Conservation (phyloP, 805 yeast species). For the Zygotorulaspora florentina region DNA sequence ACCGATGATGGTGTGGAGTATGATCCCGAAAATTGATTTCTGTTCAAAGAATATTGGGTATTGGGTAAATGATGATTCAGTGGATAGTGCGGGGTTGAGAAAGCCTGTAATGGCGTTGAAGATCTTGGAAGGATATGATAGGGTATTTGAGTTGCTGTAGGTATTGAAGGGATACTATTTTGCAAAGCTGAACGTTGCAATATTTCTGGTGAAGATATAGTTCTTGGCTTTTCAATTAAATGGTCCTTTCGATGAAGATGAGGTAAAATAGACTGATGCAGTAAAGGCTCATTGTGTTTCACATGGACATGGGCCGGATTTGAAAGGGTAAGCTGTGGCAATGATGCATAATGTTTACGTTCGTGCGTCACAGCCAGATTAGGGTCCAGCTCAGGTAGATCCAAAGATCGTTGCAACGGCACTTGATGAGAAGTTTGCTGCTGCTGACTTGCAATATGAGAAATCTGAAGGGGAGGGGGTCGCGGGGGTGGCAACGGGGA, state of each 20-base stretch:
- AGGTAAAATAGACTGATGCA: constrained; percentile 9
- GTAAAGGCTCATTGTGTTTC: not conserved
- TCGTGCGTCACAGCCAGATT: not conserved
- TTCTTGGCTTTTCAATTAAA: constrained; percentile 10
- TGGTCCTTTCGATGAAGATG: constrained; percentile 11
- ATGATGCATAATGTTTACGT: constrained; percentile 12
- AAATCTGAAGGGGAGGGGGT: not conserved
- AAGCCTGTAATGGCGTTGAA: constrained; percentile 3
- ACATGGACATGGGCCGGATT: not conserved
- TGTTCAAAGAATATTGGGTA: not conserved
- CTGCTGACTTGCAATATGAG: not conserved
- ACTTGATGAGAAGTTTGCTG: not conserved
- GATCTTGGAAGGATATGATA: not conserved
- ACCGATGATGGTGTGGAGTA: constrained; percentile 10
- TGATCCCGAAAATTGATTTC: not conserved
- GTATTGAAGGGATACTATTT: not conserved
- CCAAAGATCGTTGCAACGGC: not conserved
- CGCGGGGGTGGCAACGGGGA: constrained; percentile 2
- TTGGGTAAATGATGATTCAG: not conserved
- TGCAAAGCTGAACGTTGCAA: constrained; percentile 5
- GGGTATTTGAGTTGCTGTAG: constrained; percentile 1
- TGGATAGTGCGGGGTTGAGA: constrained; percentile 1
- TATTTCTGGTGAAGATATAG: constrained; percentile 14
- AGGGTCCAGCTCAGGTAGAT: not conserved
- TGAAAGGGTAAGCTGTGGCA: constrained; percentile 11